phyloP scores from a whole-genome alignment of 2,329 filamentous ascomycete genomes.

The Neonectria ditissima region DNA sequence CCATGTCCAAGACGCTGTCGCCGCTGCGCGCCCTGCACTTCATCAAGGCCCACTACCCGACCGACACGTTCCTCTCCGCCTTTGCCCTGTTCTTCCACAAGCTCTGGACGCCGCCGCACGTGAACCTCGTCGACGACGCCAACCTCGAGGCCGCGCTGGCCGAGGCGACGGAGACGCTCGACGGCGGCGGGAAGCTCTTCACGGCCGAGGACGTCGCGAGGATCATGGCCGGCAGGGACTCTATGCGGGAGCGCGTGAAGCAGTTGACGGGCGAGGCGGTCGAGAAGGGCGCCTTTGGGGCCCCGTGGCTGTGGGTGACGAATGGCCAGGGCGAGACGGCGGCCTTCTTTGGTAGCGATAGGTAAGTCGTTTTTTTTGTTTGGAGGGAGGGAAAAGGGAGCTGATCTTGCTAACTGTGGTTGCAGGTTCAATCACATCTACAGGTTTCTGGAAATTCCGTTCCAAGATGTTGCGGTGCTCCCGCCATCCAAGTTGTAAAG shows the following conservation, averaged over 20 bases:
- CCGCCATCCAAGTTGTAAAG: slow-evolving; percentile 52
- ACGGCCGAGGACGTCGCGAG: slow-evolving; percentile 61
- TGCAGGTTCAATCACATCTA: slow-evolving; percentile 77
- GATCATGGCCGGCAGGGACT: slow-evolving; percentile 66
- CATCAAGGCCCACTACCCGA: slow-evolving; percentile 70
- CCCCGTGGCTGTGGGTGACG: slow-evolving; percentile 79
- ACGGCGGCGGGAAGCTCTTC: slow-evolving; percentile 56
- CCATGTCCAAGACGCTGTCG: slow-evolving; percentile 58
- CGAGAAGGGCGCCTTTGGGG: slow-evolving; percentile 77
- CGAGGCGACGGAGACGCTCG: slow-evolving; percentile 46
- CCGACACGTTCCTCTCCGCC: slow-evolving; percentile 61
- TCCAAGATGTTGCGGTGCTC: slow-evolving; percentile 61
- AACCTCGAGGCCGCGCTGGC: slow-evolving; percentile 58
- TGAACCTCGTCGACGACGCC: slow-evolving; percentile 69
- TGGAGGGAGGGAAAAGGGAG: too few species aligned
- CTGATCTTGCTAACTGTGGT: not conserved
- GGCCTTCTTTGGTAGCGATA: slow-evolving; percentile 83
- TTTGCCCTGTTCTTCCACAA: slow-evolving; percentile 67
- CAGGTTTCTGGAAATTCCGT: slow-evolving; percentile 71
- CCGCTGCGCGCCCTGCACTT: slow-evolving; percentile 75
- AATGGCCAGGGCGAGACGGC: slow-evolving; percentile 69
- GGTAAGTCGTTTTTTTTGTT: slow-evolving; percentile 51
- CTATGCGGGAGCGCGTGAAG: slow-evolving; percentile 61
- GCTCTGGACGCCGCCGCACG: slow-evolving; percentile 71
- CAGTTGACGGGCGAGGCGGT: slow-evolving; percentile 71